Conservation (phyloP, 1,284 basidiomycete species). For the Ganoderma boninense region DNA sequence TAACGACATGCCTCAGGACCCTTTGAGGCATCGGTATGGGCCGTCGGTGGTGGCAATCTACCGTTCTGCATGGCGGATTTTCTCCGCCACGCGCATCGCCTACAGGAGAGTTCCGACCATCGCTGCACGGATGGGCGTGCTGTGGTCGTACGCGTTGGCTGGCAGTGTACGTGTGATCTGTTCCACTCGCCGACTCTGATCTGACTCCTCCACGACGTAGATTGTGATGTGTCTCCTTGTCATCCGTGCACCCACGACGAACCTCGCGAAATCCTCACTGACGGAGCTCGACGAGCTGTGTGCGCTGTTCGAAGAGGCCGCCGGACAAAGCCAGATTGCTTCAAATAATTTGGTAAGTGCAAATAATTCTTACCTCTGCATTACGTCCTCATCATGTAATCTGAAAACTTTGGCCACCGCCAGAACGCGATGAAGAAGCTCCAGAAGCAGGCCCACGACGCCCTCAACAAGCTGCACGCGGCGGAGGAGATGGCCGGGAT, state of each 20-base stretch:
- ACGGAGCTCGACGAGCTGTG: slow-evolving; percentile 63
- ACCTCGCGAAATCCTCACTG: slow-evolving; percentile 60
- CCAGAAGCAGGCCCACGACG: slow-evolving; percentile 60
- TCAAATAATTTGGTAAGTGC: slow-evolving; percentile 54
- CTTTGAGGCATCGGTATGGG: slow-evolving; percentile 66
- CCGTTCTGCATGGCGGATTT: slow-evolving; percentile 72
- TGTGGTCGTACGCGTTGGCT: slow-evolving; percentile 70
- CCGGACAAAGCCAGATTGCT: slow-evolving; percentile 55
- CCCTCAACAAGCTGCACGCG: slow-evolving; percentile 46
- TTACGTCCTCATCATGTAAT: background rate
- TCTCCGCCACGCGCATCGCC: slow-evolving; percentile 54
- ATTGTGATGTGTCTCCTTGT: slow-evolving; percentile 75
- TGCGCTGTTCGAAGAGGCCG: slow-evolving; percentile 61
- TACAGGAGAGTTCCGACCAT: slow-evolving; percentile 50
- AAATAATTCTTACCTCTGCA: slow-evolving; percentile 29
- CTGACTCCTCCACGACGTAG: slow-evolving; percentile 43
- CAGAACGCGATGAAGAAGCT: slow-evolving; percentile 61
- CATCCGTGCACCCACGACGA: slow-evolving; percentile 63
- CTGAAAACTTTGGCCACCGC: background rate
- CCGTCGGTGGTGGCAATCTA: slow-evolving; percentile 76
- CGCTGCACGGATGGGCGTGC: slow-evolving; percentile 54
- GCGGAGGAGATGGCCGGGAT: slow-evolving; percentile 41
- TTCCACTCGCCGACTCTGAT: background rate
- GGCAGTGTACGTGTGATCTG: slow-evolving; percentile 57
- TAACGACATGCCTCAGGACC: slow-evolving; percentile 62